These are phyloP conservation scores for Hemileccinum rubropunctum DNA, from an alignment of 768 basidiomycete species.

Conservation along the genomic window DNA sequence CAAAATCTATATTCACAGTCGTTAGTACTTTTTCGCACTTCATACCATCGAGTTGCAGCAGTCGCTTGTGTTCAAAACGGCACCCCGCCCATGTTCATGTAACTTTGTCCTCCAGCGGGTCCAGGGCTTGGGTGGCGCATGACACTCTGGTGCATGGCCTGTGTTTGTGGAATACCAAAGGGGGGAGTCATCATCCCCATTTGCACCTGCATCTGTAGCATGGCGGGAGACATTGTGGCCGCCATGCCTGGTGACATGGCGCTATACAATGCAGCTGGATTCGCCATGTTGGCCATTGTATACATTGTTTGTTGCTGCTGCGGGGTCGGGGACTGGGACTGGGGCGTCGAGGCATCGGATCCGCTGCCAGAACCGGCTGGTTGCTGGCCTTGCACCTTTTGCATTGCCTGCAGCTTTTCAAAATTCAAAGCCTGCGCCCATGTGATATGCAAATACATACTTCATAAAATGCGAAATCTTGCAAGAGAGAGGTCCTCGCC, in stretches of 20 bases:
- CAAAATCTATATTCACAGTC: constrained; percentile 26
- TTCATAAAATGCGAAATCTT: constrained; percentile 93
- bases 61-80: constrained; percentile 26
- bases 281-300: constrained; percentile 38
- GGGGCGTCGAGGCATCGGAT: constrained; percentile 30
- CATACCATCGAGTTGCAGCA: neutral
- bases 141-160: constrained; percentile 83
- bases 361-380: constrained; percentile 25
- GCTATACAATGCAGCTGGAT: constrained; percentile 42
- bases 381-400: constrained; percentile 52
- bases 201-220: constrained; percentile 47
- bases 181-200: constrained; percentile 48
- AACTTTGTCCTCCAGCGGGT: constrained; percentile 45
- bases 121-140: constrained; percentile 79
- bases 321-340: constrained; percentile 40
- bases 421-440: constrained; percentile 5
- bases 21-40: constrained; percentile 12
- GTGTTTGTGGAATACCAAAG: constrained; percentile 54
- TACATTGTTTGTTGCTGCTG: constrained; percentile 50
- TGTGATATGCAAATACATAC: constrained; percentile 37
- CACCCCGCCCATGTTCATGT: constrained; percentile 42
- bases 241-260: constrained; percentile 33
- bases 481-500: constrained; percentile 86
- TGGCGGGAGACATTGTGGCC: constrained; percentile 29
- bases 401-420: constrained; percentile 76